Percentiles rank a stretch among this genome's conserved stretches.
Evolutionary conservation across 2,329 filamentous ascomycete species (phyloP).

Genomic region (Aschersonia sp.): DNA sequence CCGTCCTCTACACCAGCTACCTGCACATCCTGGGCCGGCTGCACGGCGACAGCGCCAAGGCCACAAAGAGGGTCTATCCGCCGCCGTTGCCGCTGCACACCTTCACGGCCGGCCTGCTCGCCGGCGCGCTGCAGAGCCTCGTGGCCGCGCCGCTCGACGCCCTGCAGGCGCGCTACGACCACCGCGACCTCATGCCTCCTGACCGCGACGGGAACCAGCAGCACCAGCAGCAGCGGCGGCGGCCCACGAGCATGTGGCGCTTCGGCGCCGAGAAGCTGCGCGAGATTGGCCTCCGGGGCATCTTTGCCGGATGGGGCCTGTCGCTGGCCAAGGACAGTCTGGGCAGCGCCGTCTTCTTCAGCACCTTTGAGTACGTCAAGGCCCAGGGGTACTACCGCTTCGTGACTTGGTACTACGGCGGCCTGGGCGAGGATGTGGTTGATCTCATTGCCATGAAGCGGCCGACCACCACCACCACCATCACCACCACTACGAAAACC

Average conservation of each 20-base stretch:
- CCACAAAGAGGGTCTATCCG: constrained; percentile 51
- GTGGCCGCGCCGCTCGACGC: constrained; percentile 64
- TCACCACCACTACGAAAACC: too few relatives aligned
- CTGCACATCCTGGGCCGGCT: constrained; percentile 52
- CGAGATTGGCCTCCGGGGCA: constrained; percentile 57
- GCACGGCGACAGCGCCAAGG: constrained; percentile 46
- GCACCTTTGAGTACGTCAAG: constrained; percentile 62
- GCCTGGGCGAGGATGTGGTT: constrained; percentile 35
- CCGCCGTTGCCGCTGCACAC: constrained; percentile 49
- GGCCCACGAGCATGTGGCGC: constrained; percentile 53
- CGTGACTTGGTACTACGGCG: constrained; percentile 55
- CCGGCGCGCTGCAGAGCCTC: constrained; percentile 54
- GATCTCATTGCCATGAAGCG: constrained; percentile 32
- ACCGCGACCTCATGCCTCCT: constrained; percentile 26
- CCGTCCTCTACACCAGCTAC: constrained; percentile 62
- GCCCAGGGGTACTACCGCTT: constrained; percentile 57
- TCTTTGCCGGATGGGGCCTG: constrained; percentile 60
- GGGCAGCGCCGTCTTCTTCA: constrained; percentile 59
- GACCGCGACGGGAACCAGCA: too few relatives aligned
- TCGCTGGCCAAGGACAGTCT: constrained; percentile 55
- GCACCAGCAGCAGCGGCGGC: constrained; percentile 21
- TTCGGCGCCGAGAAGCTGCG: constrained; percentile 48
- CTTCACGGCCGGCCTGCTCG: constrained; percentile 55
- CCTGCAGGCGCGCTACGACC: constrained; percentile 58
- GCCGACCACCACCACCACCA: constrained; percentile 10